Base-by-base conservation (phyloP, 208 protist genomes). In the Tritrichomonas foetus region DNA sequence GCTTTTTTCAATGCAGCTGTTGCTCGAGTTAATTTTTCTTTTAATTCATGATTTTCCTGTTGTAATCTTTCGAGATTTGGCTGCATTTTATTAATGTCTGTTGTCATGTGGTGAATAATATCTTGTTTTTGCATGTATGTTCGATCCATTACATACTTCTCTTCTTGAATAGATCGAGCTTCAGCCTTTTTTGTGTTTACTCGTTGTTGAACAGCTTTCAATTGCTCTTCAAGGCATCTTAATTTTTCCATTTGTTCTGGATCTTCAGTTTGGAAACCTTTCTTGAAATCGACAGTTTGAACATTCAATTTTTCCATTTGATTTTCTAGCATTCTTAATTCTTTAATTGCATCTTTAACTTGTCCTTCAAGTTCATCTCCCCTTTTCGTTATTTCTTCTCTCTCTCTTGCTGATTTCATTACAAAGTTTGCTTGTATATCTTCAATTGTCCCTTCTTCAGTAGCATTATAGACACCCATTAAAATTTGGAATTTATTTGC, bases 301-400 rank as follows among this genome's bases (percentile, higher is more conserved):
- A n/a, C 41, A 57, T 47, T 89, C 13, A 89, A 89, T 50, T 89
- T 89, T 20, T 20, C 47, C 78, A 89, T 89, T 33, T 25, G 25
- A 20, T 36, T 89, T 57, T 89, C 78, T 1, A 89, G 30, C 20
- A 47, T 27, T 89, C 41, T 89, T n/a, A 89, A n/a, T 57, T 89
- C 47, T 57, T 89, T 89, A 1, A 89, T 27, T 39, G 78, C 78
- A 33, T 20, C 57, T 57, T 89, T 89, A 14, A 89, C 41, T 57
- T 89, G 27, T 57, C 13, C 78, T n/a, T 89, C 78, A 36, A 89
- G 78, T 89, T 89, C 78, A 39, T 89, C 47, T 89, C 78, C 78
- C 39, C 47, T 53, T 39, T 47, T 53, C 1, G 41, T 53, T 20
- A 57, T 39, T 57, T 89, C 47, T 89, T 57, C 78, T 39, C 47